Evolutionary conservation across 2,329 filamentous ascomycete genomes (phyloP), one percentile per base, ranked within the genome.

Genomic region (Xylaria sp.): DNA sequence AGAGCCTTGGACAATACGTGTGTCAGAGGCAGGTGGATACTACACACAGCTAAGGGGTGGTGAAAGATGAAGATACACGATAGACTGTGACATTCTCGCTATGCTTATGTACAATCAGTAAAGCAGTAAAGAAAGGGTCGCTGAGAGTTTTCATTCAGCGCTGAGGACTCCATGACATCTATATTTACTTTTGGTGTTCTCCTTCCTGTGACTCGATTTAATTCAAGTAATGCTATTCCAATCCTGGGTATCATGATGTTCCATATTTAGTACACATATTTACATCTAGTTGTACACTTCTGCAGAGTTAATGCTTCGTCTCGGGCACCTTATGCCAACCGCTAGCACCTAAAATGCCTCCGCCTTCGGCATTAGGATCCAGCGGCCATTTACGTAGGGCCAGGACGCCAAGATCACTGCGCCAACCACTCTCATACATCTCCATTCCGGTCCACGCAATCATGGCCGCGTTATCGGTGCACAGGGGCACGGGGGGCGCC

Each of bases 391-490:
- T 92, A 55, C 86, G 84, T 54, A 92, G 77, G 1, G 90, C 86
- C 55, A 85, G 78, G 65, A 90, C 86, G 27, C 82, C 84, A 65
- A 94, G 76, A 23, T 87, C 85, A 9, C 89, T 91, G 67, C 84
- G 81, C 84, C 88, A 94, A 0, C 95, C 94, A 0, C 87, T 88
- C 79, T 92, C 87, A 76, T 88, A 98, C 94, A 99, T 98, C 81
- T 98, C 94, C 72, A 94, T 86, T 0, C 92, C 96, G 0, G 94
- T 86, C 95, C 96, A 98, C 1, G 92, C 95, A 78, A 98, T 94
- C 96, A 99, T 99, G 57, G 94, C 93, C 13, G 96, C 96, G 80
- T 99, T 98, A 77, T 99, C 96, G 0, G 93, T 98, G 78, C 96
- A 98, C 62, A 95, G 84, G 50, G 85, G 84, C 10, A 88, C 80